Percentiles rank a stretch among this genome's conserved stretches.
phyloP scores from a whole-genome alignment of 2,329 filamentous ascomycete genomes.

The Sclerotinia glacialis region DNA sequence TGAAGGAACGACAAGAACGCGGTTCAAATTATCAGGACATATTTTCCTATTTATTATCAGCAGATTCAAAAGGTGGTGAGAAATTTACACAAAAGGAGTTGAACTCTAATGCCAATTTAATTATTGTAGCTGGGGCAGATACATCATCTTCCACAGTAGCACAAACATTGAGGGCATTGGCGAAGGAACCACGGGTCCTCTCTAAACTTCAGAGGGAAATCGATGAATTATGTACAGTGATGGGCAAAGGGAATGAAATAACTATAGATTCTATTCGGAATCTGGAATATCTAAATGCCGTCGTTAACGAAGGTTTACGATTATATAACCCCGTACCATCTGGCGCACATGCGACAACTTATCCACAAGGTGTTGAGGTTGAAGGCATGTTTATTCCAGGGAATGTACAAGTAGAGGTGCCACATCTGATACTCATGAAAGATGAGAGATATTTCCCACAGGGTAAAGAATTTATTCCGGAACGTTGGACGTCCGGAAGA shows the following conservation, averaged over 20 bases:
- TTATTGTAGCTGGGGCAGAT: conserved; percentile 26
- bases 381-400: conserved; percentile 22
- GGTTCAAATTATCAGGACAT: conserved; percentile 25
- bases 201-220: conserved; percentile 26
- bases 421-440: conserved; percentile 24
- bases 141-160: conserved; percentile 21
- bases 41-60: conserved; percentile 24
- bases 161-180: conserved; percentile 19
- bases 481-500: conserved; percentile 26
- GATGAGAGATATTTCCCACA: conserved; percentile 27
- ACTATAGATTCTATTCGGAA: conserved; percentile 20
- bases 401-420: conserved; percentile 25
- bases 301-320: conserved; percentile 26
- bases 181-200: conserved; percentile 16
- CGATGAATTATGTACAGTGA: conserved; percentile 6
- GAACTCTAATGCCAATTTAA: conserved; percentile 26
- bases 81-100: conserved; percentile 25
- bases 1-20: conserved; percentile 23
- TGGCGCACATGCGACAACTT: conserved; percentile 23
- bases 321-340: conserved; percentile 25
- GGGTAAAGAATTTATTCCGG: conserved; percentile 25
- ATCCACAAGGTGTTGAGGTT: conserved; percentile 22
- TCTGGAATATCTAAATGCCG: conserved; percentile 25
- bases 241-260: neutral
- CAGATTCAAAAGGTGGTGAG: conserved; percentile 15